Evolutionary conservation across 2,329 filamentous ascomycete species (phyloP).

Genomic region (Fusarium secorum): DNA sequence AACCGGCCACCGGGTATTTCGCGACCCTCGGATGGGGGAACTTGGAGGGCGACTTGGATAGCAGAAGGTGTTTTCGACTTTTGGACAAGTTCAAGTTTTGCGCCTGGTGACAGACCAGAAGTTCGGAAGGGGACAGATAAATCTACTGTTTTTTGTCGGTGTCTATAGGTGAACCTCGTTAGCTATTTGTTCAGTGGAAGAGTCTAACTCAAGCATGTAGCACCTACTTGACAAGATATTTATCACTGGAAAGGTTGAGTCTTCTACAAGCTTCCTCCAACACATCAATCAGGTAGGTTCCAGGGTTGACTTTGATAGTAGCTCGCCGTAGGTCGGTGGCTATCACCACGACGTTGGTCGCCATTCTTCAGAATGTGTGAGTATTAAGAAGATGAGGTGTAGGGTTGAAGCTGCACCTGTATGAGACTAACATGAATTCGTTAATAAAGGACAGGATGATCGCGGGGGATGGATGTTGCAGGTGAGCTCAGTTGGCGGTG

Average conservation of each 20-base stretch:
- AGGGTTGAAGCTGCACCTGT: not conserved
- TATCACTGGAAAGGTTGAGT: conserved; percentile 74
- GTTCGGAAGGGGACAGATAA: conserved; percentile 85
- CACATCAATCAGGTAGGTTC: conserved; percentile 83
- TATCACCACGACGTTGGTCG: conserved; percentile 88
- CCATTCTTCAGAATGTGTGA: conserved; percentile 61
- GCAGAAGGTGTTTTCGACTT: conserved; percentile 85
- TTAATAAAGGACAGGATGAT: conserved; percentile 1
- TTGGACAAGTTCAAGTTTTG: conserved; percentile 90
- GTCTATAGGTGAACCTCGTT: conserved; percentile 53
- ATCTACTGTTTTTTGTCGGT: conserved; percentile 86
- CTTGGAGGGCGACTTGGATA: conserved; percentile 87
- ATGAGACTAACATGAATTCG: not conserved
- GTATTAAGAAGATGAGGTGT: not conserved
- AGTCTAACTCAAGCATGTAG: not conserved
- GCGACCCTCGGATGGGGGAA: conserved; percentile 75
- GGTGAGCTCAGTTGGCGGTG: conserved; percentile 20
- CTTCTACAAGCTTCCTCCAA: conserved; percentile 88
- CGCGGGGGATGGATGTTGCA: conserved; percentile 9
- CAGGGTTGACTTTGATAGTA: conserved; percentile 82
- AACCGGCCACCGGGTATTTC: conserved; percentile 72
- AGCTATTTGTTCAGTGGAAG: not conserved
- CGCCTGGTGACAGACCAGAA: conserved; percentile 82
- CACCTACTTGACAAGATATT: conserved; percentile 80
- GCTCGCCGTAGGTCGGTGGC: conserved; percentile 79